Evolutionary conservation across 2,329 filamentous ascomycete species (phyloP).

Genomic region (Ceratocystis lukuohia): DNA sequence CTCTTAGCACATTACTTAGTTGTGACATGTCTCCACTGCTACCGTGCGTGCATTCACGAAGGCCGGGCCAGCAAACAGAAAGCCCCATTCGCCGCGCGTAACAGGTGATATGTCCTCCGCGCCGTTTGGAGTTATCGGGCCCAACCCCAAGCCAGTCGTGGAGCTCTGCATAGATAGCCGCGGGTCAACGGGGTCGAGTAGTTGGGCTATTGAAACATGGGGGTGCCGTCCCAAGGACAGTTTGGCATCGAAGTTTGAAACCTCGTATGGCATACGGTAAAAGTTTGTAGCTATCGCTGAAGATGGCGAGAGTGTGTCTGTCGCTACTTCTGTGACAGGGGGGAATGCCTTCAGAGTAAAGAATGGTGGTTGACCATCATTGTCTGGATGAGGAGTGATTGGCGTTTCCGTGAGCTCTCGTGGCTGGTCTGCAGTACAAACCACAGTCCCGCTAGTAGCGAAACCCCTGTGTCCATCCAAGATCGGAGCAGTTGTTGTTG

Average conservation of each 20-base stretch:
- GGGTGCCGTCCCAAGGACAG: constrained; percentile 7
- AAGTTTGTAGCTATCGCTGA: constrained; percentile 15
- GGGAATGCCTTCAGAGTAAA: not conserved
- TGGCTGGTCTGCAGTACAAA: not conserved
- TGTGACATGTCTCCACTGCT: constrained; percentile 37
- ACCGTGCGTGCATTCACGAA: constrained; percentile 32
- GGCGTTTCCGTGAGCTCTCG: constrained; percentile 11
- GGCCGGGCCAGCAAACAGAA: constrained; percentile 39
- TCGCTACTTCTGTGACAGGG: not conserved
- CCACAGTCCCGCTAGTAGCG: not conserved
- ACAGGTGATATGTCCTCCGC: constrained; percentile 51
- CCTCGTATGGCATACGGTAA: constrained; percentile 15
- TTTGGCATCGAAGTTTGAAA: not conserved
- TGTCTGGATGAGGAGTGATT: constrained; percentile 4
- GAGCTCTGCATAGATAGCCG: constrained; percentile 6
- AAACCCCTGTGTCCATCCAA: not conserved
- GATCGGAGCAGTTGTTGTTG: not conserved
- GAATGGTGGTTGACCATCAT: not conserved
- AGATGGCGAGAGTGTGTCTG: constrained; percentile 11
- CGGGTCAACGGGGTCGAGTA: constrained; percentile 12
- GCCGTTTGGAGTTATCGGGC: constrained; percentile 43
- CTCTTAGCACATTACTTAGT: not conserved
- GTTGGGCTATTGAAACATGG: constrained; percentile 16
- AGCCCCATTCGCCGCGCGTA: constrained; percentile 50
- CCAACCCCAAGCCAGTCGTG: constrained; percentile 24